These are phyloP conservation scores for Wallacemonas sp. DNA, from an alignment of 208 protist species.

Conservation along the genomic window DNA sequence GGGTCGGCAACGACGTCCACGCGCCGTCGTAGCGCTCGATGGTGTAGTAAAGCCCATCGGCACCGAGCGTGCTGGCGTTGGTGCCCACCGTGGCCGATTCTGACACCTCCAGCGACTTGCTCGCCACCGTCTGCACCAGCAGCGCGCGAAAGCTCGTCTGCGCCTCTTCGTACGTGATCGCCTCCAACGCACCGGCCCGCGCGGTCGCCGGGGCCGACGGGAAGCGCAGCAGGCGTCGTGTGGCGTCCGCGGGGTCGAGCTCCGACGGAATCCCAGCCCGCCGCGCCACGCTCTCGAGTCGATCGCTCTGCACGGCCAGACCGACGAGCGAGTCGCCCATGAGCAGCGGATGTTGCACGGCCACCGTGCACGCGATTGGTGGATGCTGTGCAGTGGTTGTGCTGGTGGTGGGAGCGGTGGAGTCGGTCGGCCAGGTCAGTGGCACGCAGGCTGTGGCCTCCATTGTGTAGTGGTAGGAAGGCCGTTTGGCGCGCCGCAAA, in stretches of 20 bases:
- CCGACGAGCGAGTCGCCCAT: constrained; percentile 54
- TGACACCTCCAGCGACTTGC: constrained; percentile 12
- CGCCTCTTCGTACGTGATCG: constrained; percentile 3
- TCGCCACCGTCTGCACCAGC: constrained; percentile 51
- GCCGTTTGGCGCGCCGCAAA: background rate
- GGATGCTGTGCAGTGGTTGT: too few relatives aligned
- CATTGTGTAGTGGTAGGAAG: constrained; percentile 20
- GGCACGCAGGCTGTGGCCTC: constrained; percentile 25
- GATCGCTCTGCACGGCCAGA: constrained; percentile 49
- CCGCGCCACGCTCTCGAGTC: constrained; percentile 23
- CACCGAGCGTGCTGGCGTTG: constrained; percentile 23
- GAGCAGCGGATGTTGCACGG: constrained; percentile 46
- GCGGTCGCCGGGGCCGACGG: background rate
- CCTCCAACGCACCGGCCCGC: background rate
- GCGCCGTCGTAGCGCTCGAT: constrained; percentile 4
- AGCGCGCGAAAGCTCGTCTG: constrained; percentile 18
- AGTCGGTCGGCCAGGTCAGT: background rate
- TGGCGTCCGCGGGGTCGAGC: background rate
- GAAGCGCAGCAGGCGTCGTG: constrained; percentile 5
- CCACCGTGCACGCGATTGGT: constrained; percentile 43
- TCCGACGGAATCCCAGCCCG: constrained; percentile 15
- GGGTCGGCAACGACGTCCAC: constrained; percentile 66
- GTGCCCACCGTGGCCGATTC: background rate
- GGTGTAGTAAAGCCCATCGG: constrained; percentile 1
- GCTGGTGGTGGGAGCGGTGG: too few relatives aligned